phyloP scores from a whole-genome alignment of 2,329 filamentous ascomycete genomes.

The Ascochyta lentis region DNA sequence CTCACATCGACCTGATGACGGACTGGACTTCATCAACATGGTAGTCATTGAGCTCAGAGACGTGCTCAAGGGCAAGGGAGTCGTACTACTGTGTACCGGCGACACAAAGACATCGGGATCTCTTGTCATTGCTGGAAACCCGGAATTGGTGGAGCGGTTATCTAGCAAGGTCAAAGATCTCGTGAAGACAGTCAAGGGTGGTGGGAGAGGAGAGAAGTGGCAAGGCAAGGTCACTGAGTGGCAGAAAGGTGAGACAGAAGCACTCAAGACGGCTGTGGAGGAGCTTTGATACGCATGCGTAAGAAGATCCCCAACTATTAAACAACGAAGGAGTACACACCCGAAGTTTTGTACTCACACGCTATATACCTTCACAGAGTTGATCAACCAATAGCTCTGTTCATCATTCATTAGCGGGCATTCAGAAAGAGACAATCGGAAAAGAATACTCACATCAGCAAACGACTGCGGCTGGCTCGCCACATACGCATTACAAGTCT shows the following conservation, averaged over 20 bases:
- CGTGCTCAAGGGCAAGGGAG: constrained; percentile 28
- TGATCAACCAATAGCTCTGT: constrained; percentile 49
- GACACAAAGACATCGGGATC: constrained; percentile 36
- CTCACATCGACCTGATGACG: constrained; percentile 36
- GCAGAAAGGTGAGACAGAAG: constrained; percentile 43
- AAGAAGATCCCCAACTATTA: constrained; percentile 2
- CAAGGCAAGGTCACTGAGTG: constrained; percentile 44
- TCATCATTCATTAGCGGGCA: constrained; percentile 14
- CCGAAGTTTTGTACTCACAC: constrained; percentile 20
- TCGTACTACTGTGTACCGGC: constrained; percentile 37
- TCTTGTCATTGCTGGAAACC: constrained; percentile 37
- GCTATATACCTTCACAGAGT: constrained; percentile 49
- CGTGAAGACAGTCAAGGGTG: constrained; percentile 38
- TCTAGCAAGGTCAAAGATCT: constrained; percentile 33
- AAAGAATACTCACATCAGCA: constrained; percentile 35
- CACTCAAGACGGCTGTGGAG: constrained; percentile 29
- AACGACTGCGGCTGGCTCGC: constrained; percentile 48
- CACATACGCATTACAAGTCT: constrained; percentile 49
- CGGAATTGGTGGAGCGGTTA: constrained; percentile 33
- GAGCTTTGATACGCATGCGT: constrained; percentile 4
- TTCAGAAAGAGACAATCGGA: fast-evolving
- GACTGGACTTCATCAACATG: constrained; percentile 40
- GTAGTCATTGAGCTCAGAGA: constrained; percentile 39
- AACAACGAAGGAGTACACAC: not conserved
- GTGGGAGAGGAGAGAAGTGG: constrained; percentile 45